Base-by-base conservation (phyloP, 352 stramenopile genomes). In the Pythium vanterpoolii region DNA sequence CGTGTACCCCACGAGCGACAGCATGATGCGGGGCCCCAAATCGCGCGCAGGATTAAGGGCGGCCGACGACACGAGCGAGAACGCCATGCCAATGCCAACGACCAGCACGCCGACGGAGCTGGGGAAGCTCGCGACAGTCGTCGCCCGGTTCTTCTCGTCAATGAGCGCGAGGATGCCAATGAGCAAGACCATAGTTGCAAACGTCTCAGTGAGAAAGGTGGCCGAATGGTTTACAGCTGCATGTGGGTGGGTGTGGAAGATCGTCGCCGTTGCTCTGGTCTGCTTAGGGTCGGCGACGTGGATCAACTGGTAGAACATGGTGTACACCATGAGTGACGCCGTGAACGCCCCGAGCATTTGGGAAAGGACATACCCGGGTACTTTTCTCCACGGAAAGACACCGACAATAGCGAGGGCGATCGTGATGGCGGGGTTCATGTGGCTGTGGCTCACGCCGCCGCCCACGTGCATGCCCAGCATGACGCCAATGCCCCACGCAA, bases 401-500 rank as follows among this genome's bases (percentile, higher is more conserved):
- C 69, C 60, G 60, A 75, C 88, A 27, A 73, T 65, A 4, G 76
- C 77, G 19, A 83, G 60, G 5, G 79, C 76, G 3, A 78, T 71
- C 16, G 79, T 86, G 27, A 91, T 73, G 7, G 82, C 70, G 4
- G 79, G 79, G 64, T 91, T 91, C 40, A 91, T 47, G 67, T 91
- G 82, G 0, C 72, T 77, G 34, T 79, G 77, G 21, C 71, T 85
- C 38, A 87, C 64, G 8, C 79, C 76, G 19, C 72, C 77, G 5
- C 73, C 76, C 1, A 66, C 51, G 66, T 92, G 78, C 13, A 92
- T 80, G 23, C 74, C 82, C 24, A 92, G 74, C 56, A 91, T 77
- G 31, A 92, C 74, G 31, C 64, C 82, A 47, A 92, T 64, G n/a
- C 82, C 82, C 79, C 82, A 92, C n/a, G n/a, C n/a, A n/a, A n/a